Base-by-base conservation (phyloP, 2,329 filamentous ascomycete species). In the Fusarium mexicanum region DNA sequence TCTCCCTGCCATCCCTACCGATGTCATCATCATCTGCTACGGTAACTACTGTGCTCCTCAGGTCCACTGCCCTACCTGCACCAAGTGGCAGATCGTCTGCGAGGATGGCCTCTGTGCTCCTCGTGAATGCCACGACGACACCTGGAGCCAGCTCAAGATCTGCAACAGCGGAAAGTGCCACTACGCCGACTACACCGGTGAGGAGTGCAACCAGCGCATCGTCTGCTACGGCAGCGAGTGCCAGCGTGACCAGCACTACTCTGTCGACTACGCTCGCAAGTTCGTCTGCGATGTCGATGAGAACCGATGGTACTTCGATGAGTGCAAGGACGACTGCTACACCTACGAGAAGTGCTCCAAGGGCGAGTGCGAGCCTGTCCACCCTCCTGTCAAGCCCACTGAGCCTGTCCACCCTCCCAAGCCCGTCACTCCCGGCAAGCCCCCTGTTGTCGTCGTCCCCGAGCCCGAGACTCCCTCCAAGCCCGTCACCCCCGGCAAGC, bases 191-290 rank as follows among this genome's bases (percentile, higher is more conserved):
- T 83, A 78, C 79, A 48, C 76, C 24, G 76, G 73, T 10, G 67
- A 77, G 17, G 51, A 78, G 38, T 82, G 80, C 78, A 75, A 75
- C 62, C 80, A 78, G 67, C 83, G 83, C 78, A 70, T 82, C 58
- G 73, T 79, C 75, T 84, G 81, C 80, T 75, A 75, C 68, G 76
- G 79, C 51, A 76, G 72, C 62, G 72, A 79, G 63, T 84, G 81
- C 76, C 65, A 67, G 24, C 61, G 62, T 59, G 71, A 75, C 33
- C 79, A 78, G 72, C 69, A 77, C 58, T 79, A 79, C 77, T 64
- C 73, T 54, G 72, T 74, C 40, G 72, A 81, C 75, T 69, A 77
- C 62, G 62, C 75, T 60, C 80, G 80, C 76, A 81, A 83, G 69
- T 74, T 78, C 46, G 74, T 80, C 76, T 84, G 82, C 78, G 66